phyloP scores from a whole-genome alignment of 2,329 filamentous ascomycete genomes.

The Alternaria sp. region DNA sequence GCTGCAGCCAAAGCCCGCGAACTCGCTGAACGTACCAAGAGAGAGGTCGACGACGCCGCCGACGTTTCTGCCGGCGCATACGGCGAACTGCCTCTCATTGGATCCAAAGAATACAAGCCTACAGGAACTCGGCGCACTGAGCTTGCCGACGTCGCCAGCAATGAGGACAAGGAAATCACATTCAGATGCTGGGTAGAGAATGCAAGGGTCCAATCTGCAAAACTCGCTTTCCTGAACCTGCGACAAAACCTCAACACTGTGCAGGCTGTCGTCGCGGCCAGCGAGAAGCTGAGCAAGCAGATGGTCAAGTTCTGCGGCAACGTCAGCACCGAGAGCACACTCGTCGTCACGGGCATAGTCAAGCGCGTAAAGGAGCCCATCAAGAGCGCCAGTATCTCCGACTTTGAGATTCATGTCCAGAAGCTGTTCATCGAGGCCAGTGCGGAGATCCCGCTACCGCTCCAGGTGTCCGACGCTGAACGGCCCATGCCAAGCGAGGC shows the following conservation, averaged over 20 bases:
- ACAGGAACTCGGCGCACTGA: slow-evolving; percentile 65
- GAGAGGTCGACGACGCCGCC: slow-evolving; percentile 72
- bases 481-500: slow-evolving; percentile 58
- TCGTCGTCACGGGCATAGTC: slow-evolving; percentile 81
- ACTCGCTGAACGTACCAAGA: slow-evolving; percentile 57
- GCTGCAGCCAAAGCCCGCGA: slow-evolving; percentile 58
- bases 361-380: slow-evolving; percentile 85
- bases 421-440: slow-evolving; percentile 82
- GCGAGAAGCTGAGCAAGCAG: slow-evolving; percentile 71
- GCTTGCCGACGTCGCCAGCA: slow-evolving; percentile 58
- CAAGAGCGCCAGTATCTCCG: slow-evolving; percentile 82
- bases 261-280: slow-evolving; percentile 78
- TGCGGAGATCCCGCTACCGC: slow-evolving; percentile 67
- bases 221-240: slow-evolving; percentile 90
- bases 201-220: slow-evolving; percentile 84
- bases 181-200: slow-evolving; percentile 87
- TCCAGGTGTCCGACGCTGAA: slow-evolving; percentile 65
- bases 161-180: slow-evolving; percentile 64
- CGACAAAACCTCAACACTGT: slow-evolving; percentile 78
- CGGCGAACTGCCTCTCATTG: slow-evolving; percentile 70
- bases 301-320: slow-evolving; percentile 93
- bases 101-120: slow-evolving; percentile 61
- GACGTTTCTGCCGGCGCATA: slow-evolving; percentile 80
- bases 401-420: slow-evolving; percentile 85
- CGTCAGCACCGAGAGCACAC: slow-evolving; percentile 80